Percentiles rank a stretch among this genome's conserved stretches.
Conservation (phyloP, 2,329 filamentous ascomycete genomes). For the Hortaea sp. region DNA sequence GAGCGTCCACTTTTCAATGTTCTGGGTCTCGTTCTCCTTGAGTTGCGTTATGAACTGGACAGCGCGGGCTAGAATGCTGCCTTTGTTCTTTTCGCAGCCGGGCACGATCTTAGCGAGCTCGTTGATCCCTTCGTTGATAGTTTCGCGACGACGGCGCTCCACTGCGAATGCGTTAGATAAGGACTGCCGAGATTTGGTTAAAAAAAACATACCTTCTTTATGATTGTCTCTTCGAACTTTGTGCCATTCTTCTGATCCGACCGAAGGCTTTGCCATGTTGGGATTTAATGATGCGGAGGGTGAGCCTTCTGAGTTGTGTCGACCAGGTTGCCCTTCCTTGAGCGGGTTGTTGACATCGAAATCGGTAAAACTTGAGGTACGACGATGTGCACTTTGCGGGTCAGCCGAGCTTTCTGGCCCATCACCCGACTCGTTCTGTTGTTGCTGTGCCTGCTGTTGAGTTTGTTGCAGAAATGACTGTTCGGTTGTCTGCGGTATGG, state of each 20-base stretch:
- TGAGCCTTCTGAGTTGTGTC: slow-evolving; percentile 2
- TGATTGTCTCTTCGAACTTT: slow-evolving; percentile 95
- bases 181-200: neutral
- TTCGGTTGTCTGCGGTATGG: slow-evolving; percentile 46
- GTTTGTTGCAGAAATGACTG: slow-evolving; percentile 31
- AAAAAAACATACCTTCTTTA: slow-evolving; percentile 68
- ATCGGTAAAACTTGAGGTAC: slow-evolving; percentile 6
- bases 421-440: slow-evolving; percentile 10
- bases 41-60: slow-evolving; percentile 91
- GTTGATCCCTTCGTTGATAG: slow-evolving; percentile 98
- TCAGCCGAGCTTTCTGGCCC: slow-evolving; percentile 13
- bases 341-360: neutral
- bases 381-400: slow-evolving; percentile 8
- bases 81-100: slow-evolving; percentile 98
- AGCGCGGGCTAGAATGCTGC: slow-evolving; percentile 84
- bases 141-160: slow-evolving; percentile 89
- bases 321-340: neutral
- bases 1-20: slow-evolving; percentile 87
- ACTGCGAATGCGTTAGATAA: slow-evolving; percentile 43
- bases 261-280: slow-evolving; percentile 36
- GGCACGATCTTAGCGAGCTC: slow-evolving; percentile 96
- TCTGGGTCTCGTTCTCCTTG: slow-evolving; percentile 86
- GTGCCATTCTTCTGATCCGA: slow-evolving; percentile 98
- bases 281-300: neutral
- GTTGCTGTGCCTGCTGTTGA: slow-evolving; percentile 3